Base-by-base conservation (phyloP, 2,329 filamentous ascomycete species). In the Saccharata proteae region DNA sequence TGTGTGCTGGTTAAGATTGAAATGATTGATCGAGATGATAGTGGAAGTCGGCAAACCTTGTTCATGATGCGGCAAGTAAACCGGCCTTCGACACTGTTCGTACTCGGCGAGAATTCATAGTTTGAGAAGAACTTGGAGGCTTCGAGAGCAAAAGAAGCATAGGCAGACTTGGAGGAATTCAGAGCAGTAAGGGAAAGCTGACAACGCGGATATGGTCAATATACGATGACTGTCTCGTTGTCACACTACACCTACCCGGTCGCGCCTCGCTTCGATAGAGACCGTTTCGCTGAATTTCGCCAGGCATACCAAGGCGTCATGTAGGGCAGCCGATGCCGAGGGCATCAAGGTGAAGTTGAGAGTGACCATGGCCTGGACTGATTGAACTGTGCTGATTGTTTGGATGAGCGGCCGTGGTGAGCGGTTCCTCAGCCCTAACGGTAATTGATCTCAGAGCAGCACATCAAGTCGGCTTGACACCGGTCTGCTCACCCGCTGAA, bases 211-310 rank as follows among this genome's bases (percentile, higher is more conserved):
- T 24, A 31, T 25, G 25, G 13, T 16, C 33, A 27, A 6, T 6
- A 16, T 12, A 47, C 45, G 35, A 46, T 40, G 44, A 36, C 29
- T 29, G n/a, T 30, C 26, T 13, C 13, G 7, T 16, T 9, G 18
- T 13, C 23, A 16, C 18, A 23, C 26, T 24, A 25, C 21, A 47
- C 53, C 32, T 55, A 80, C 79, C 51, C 69, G 72, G 45, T 83
- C 77, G 40, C 67, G 71, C 43, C 69, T 67, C 19, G 78, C 77
- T 52, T 86, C 81, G 23, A 88, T 64, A 16, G 74, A 80, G 13
- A 88, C 80, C 26, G 78, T 72, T 43, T 88, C 81, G 51, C 77
- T 80, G 59, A 88, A 86, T 54, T 83, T 84, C 47, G 72, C 71
- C 16, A 88, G 65, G 51, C 81, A 88, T 14, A 74, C 64, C 35